Conservation (phyloP, 257 asterid species). For the Haberlea rhodopensis region DNA sequence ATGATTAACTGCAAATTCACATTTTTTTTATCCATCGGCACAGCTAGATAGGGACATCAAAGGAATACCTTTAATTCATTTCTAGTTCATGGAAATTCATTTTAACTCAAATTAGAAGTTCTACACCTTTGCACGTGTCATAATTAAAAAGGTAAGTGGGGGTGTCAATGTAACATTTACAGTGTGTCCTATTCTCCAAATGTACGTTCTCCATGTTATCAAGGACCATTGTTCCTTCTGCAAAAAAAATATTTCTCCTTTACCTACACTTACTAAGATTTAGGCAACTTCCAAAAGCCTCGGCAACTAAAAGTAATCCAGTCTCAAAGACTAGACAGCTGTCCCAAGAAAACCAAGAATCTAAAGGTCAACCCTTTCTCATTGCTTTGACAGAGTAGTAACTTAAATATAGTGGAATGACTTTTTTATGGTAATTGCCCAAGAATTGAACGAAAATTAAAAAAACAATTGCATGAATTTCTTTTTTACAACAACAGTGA, state of each 20-base stretch:
- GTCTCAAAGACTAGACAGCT: no score
- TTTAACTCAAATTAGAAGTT: neutral
- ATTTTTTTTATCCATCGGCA: no score
- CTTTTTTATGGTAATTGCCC: neutral
- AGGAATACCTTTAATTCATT: neutral
- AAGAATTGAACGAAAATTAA: no score
- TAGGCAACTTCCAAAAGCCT: neutral
- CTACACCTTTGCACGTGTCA: neutral
- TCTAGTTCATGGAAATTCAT: no score
- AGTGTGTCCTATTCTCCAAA: neutral
- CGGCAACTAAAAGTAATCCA: no score
- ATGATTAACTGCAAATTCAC: neutral
- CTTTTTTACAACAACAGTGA: no score
- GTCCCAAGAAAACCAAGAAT: no score
- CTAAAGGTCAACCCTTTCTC: no score
- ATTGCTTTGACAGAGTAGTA: no score
- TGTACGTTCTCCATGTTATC: no score
- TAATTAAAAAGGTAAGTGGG: neutral
- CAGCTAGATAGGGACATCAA: neutral
- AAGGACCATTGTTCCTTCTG: neutral
- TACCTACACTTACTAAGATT: neutral
- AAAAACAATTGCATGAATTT: neutral
- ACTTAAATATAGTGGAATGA: no score
- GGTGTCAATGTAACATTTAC: neutral
- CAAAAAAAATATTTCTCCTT: no score